phyloP scores from a whole-genome alignment of 1,284 basidiomycete species.

The Boletus mariae region DNA sequence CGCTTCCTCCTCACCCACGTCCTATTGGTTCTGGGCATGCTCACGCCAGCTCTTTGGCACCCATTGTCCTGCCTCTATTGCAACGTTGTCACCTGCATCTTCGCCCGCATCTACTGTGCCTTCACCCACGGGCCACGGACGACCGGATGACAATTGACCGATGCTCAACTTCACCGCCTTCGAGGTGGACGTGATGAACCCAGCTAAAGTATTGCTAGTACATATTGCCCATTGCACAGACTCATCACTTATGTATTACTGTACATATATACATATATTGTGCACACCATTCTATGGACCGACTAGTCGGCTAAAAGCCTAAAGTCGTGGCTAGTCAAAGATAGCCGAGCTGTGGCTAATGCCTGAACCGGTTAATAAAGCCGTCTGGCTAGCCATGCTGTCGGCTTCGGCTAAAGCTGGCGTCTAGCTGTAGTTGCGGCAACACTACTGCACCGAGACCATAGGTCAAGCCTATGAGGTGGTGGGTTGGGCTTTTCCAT shows the following conservation, averaged over 20 bases:
- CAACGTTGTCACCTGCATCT: constrained; percentile 46
- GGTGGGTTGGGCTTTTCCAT: too few relatives aligned
- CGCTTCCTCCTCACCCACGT: constrained; percentile 68
- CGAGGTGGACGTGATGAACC: too few relatives aligned
- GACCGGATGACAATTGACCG: constrained; percentile 49
- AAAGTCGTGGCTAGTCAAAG: too few relatives aligned
- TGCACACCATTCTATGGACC: constrained; percentile 17
- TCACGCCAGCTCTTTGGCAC: constrained; percentile 25
- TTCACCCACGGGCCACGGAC: constrained; percentile 39
- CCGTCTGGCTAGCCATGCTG: too few relatives aligned
- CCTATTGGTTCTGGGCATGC: constrained; percentile 54
- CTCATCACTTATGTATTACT: constrained; percentile 28
- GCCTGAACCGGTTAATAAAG: too few relatives aligned
- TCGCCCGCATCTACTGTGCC: constrained; percentile 48
- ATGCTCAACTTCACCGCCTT: constrained; percentile 34
- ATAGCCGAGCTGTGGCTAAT: too few relatives aligned
- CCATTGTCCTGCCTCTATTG: constrained; percentile 56
- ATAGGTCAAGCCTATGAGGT: too few relatives aligned
- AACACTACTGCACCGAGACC: too few relatives aligned
- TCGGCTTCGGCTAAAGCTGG: too few relatives aligned
- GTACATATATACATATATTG: constrained; percentile 30
- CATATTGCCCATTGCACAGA: constrained; percentile 19
- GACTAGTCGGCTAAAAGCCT: too few relatives aligned
- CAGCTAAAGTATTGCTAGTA: constrained; percentile 3
- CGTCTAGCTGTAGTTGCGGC: too few relatives aligned